Evolutionary conservation across 768 basidiomycete genomes (phyloP).

Genomic region (Boletus vermiculosoides): DNA sequence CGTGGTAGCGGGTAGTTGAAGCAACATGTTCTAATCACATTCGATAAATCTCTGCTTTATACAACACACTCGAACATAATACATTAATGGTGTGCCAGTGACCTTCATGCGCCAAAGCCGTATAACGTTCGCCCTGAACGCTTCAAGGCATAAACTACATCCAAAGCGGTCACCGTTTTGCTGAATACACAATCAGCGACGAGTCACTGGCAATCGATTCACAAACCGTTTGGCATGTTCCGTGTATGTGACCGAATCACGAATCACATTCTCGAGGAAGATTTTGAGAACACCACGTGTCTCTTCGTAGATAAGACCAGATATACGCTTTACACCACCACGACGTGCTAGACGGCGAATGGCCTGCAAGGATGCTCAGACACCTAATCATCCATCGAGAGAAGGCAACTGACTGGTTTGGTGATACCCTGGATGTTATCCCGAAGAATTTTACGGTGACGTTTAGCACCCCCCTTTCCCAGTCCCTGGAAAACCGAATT

Average conservation of each 20-base stretch:
- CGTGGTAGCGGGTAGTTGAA: background rate
- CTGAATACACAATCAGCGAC: slow-evolving; percentile 14
- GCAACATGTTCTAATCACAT: background rate
- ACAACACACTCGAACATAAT: slow-evolving; percentile 6
- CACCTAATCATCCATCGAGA: background rate
- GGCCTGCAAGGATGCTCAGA: slow-evolving; percentile 10
- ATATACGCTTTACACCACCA: slow-evolving; percentile 90
- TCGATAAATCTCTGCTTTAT: background rate
- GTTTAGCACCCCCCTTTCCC: slow-evolving; percentile 82
- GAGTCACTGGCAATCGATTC: background rate
- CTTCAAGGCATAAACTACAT: slow-evolving; percentile 77
- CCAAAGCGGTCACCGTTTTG: slow-evolving; percentile 82
- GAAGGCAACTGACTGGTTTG: slow-evolving; percentile 13
- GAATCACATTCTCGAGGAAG: slow-evolving; percentile 79
- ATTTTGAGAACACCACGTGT: slow-evolving; percentile 90
- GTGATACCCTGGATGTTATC: slow-evolving; percentile 63
- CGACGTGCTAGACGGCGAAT: slow-evolving; percentile 83
- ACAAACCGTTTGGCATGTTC: slow-evolving; percentile 78
- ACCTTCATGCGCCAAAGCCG: slow-evolving; percentile 64
- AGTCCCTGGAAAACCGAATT: slow-evolving; percentile 48
- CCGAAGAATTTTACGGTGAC: slow-evolving; percentile 82
- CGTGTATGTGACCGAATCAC: slow-evolving; percentile 89
- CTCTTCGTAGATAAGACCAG: slow-evolving; percentile 83
- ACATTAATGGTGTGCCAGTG: background rate
- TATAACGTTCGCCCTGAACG: slow-evolving; percentile 75